Evolutionary conservation across 176 grass and related monocot genomes (phyloP).

Genomic region (Aegilops tauschii): DNA sequence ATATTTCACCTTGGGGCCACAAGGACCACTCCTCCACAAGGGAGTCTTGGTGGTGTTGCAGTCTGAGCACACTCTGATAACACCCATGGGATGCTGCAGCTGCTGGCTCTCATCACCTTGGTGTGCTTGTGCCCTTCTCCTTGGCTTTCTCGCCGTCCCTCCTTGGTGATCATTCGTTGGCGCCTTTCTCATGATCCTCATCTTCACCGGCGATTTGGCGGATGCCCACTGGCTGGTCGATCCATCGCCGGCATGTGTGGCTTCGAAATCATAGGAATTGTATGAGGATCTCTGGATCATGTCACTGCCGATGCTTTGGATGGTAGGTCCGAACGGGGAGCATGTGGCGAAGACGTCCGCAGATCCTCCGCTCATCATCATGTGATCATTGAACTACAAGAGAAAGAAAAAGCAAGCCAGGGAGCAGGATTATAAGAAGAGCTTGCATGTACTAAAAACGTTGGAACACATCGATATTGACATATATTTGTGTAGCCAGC

Average conservation of each 20-base stretch:
- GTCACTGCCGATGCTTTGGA: constrained; percentile 48
- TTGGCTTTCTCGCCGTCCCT: constrained; percentile 45
- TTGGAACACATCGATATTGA: not conserved
- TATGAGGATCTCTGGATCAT: constrained; percentile 46
- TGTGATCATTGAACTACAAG: constrained; percentile 54
- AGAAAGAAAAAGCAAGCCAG: not conserved
- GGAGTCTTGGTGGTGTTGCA: constrained; percentile 97
- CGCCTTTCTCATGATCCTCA: constrained; percentile 66
- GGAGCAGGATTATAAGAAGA: not conserved
- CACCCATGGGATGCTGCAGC: constrained; percentile 37
- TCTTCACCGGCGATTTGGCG: constrained; percentile 43
- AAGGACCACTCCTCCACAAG: constrained; percentile 92
- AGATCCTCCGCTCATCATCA: constrained; percentile 39
- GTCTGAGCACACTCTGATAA: constrained; percentile 88
- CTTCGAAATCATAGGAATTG: constrained; percentile 33
- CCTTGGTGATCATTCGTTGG: constrained; percentile 27
- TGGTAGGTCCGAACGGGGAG: constrained; percentile 26
- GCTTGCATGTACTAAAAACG: not conserved
- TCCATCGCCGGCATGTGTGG: not conserved
- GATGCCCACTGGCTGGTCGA: constrained; percentile 47
- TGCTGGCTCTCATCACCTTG: constrained; percentile 38
- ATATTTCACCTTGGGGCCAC: constrained; percentile 81
- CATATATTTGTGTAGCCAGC: not conserved
- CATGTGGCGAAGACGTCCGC: constrained; percentile 13
- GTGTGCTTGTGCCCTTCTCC: constrained; percentile 41